phyloP scores from a whole-genome alignment of 2,329 filamentous ascomycete species.

The Aspergillus texensis region DNA sequence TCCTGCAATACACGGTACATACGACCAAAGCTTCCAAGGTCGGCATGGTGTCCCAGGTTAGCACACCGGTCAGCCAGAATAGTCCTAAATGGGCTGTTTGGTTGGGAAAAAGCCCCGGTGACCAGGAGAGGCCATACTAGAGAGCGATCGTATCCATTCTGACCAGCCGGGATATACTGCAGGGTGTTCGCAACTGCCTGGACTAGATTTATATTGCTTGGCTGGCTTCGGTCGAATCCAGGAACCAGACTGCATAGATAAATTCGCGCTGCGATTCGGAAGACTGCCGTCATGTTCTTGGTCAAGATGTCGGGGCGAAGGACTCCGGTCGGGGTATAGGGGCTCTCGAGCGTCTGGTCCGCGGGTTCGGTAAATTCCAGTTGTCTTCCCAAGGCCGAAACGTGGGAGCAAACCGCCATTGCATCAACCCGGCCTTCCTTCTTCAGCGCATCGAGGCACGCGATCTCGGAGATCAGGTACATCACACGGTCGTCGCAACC shows the following conservation, averaged over 20 bases:
- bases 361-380: conserved; percentile 77
- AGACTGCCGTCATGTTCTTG: conserved; percentile 85
- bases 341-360: conserved; percentile 62
- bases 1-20: conserved; percentile 77
- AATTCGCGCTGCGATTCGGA: conserved; percentile 88
- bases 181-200: conserved; percentile 76
- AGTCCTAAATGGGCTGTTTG: conserved; percentile 72
- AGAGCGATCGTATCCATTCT: conserved; percentile 82
- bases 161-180: conserved; percentile 78
- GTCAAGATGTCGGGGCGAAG: conserved; percentile 81
- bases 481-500: conserved; percentile 96
- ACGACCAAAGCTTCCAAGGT: conserved; percentile 83
- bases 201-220: conserved; percentile 74
- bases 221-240: conserved; percentile 75
- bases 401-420: conserved; percentile 83
- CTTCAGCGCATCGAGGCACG: conserved; percentile 90
- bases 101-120: conserved; percentile 75
- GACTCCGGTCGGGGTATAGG: conserved; percentile 60
- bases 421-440: conserved; percentile 76
- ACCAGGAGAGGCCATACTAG: conserved; percentile 93
- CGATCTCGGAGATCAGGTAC: conserved; percentile 97
- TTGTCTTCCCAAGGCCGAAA: conserved; percentile 82
- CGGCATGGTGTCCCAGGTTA: conserved; percentile 74
- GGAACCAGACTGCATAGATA: conserved; percentile 96
- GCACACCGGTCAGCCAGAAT: conserved; percentile 76